phyloP scores from a whole-genome alignment of 768 basidiomycete species.

The Artomyces pyxidatus region DNA sequence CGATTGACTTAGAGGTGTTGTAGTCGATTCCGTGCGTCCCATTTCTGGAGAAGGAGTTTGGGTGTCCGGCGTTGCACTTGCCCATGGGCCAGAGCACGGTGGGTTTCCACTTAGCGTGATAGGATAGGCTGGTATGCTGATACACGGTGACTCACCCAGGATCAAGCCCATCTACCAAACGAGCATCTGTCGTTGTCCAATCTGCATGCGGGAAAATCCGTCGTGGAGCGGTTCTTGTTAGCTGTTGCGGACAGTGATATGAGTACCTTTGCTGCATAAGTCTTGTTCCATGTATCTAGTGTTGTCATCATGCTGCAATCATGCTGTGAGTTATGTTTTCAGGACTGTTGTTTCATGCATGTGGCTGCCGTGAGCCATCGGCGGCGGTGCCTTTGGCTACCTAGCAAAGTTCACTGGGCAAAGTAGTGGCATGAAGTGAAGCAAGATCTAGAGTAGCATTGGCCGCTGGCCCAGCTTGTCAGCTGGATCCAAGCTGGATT shows the following conservation, averaged over 20 bases:
- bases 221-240: constrained; percentile 64
- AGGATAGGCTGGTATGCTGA: neutral
- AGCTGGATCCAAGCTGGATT: no score
- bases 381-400: no score
- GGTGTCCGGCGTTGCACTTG: constrained; percentile 83
- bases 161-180: constrained; percentile 89
- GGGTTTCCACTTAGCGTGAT: constrained; percentile 20
- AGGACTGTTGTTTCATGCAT: no score
- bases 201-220: constrained; percentile 67
- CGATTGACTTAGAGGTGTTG: constrained; percentile 2
- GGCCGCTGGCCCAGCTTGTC: no score
- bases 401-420: no score
- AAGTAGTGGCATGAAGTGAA: no score
- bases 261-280: no score
- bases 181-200: constrained; percentile 86
- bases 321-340: no score
- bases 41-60: constrained; percentile 86
- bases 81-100: constrained; percentile 92
- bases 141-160: constrained; percentile 35
- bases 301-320: no score
- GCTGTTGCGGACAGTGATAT: constrained; percentile 41
- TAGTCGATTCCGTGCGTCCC: constrained; percentile 94
- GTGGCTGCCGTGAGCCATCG: no score
- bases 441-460: no score
- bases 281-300: no score